Evolutionary conservation across 345 rosid species (phyloP).

Genomic region (Streptanthus diversifolius): DNA sequence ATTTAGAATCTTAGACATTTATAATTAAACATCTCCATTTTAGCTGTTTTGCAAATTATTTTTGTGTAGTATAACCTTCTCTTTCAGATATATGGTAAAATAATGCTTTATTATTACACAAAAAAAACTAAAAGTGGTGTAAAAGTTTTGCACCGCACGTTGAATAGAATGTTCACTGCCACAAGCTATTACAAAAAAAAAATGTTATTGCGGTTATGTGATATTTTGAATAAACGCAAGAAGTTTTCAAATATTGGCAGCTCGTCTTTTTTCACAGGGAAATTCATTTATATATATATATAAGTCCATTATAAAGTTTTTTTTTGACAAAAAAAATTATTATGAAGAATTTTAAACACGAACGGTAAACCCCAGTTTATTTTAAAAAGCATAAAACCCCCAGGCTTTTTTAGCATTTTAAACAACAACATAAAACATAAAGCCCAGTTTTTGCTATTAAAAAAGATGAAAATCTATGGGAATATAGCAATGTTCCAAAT

Average conservation of each 20-base stretch:
- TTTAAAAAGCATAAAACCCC: no score
- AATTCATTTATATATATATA: no score
- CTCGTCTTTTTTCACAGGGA: not conserved
- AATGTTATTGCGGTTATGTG: no score
- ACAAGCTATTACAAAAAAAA: no score
- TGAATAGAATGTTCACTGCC: not conserved
- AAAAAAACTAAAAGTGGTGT: no score
- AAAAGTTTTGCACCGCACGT: not conserved
- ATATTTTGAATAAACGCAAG: not conserved
- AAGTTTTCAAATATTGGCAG: not conserved
- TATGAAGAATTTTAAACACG: not conserved
- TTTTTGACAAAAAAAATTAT: no score
- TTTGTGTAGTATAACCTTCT: not conserved
- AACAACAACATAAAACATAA: not conserved
- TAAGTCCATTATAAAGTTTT: no score
- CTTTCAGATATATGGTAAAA: not conserved
- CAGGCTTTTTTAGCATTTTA: no score
- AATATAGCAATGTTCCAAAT: no score
- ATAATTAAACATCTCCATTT: not conserved
- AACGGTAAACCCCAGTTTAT: not conserved
- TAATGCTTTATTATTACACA: no score
- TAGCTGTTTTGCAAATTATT: not conserved
- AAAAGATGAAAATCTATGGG: not conserved
- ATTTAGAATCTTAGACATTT: not conserved
- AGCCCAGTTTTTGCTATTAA: not conserved